These are phyloP conservation scores for Alternaria novae-zelandiae DNA, from an alignment of 2,329 filamentous ascomycete species.

Conservation along the genomic window DNA sequence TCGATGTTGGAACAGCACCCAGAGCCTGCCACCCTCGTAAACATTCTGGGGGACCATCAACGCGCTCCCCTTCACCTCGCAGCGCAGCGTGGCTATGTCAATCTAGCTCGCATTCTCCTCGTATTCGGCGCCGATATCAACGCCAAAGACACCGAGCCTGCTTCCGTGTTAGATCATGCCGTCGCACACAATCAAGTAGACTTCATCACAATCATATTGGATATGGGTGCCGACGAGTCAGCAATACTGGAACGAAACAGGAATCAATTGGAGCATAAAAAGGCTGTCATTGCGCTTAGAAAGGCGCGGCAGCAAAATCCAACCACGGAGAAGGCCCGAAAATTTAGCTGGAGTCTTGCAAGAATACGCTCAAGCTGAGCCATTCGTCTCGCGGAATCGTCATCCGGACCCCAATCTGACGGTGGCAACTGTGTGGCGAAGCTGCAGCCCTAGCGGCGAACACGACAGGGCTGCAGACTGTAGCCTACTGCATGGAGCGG, in stretches of 20 bases:
- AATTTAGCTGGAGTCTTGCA: neutral
- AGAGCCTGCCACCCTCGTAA: constrained; percentile 9
- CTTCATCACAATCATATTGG: constrained; percentile 17
- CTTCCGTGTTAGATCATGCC: constrained; percentile 24
- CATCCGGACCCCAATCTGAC: neutral
- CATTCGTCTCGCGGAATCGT: neutral
- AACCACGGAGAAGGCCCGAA: neutral
- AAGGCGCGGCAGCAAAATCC: neutral
- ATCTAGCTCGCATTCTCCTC: constrained; percentile 17
- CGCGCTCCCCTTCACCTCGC: constrained; percentile 24
- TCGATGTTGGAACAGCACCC: constrained; percentile 11
- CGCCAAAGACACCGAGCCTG: constrained; percentile 19
- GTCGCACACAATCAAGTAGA: constrained; percentile 11
- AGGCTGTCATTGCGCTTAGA: constrained; percentile 9
- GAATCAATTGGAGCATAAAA: neutral
- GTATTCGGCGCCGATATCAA: constrained; percentile 19
- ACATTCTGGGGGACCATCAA: constrained; percentile 12
- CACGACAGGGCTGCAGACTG: neutral
- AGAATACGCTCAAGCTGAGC: neutral
- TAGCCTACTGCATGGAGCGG: neutral
- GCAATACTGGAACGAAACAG: neutral
- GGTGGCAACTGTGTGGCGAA: neutral
- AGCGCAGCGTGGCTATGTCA: constrained; percentile 17
- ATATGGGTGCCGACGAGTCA: constrained; percentile 15
- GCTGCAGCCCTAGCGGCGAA: neutral